Base-by-base conservation (phyloP, 208 protist genomes). In the Phytomonas francai region DNA sequence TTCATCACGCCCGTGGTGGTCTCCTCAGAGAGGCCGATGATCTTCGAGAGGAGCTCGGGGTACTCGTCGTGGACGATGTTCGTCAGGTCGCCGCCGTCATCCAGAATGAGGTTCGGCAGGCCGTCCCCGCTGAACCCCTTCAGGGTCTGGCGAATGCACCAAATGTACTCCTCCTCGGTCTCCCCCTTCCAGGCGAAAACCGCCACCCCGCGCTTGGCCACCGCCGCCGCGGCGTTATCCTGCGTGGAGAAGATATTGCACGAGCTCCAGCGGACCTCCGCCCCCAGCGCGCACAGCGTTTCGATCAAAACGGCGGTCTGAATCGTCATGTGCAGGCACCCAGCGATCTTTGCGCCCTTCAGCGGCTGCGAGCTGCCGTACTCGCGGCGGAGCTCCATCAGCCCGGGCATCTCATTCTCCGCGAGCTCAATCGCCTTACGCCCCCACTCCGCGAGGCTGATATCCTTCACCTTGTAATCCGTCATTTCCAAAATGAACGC, bases 241-340 rank as follows among this genome's bases (percentile, higher is more conserved):
- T 99, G 97, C 36, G 99, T 99, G 51, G 97, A 99, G 96, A 99
- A 99, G 78, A 99, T 99, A 95, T 99, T 99, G 92, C 97, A 98
- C 11, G 92, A 98, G 64, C 79, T 89, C 96, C 97, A 98, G 68
- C 97, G 85, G 66, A 99, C 86, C 75, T 99, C 84, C 36, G 98
- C 98, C 69, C 98, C 98, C 65, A 99, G 89, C n/a, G 74, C 87
- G 39, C 77, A 74, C 49, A 99, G 95, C 34, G 98, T 99, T 87
- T 99, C 98, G 78, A 99, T 99, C n/a, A 99, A 92, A 31, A 99
- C 97, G 57, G 98, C 99, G 58, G 98, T 99, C 93, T 99, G 98
- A 72, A 99, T 94, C 36, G 98, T 99, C 98, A 99, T 99, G 94
- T 99, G 99, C 49, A 99, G 92, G 79, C 96, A 99, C 33, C 99